These are phyloP conservation scores for Penicillium crystallinum DNA, from an alignment of 495 filamentous ascomycete species.

Conservation along the genomic window DNA sequence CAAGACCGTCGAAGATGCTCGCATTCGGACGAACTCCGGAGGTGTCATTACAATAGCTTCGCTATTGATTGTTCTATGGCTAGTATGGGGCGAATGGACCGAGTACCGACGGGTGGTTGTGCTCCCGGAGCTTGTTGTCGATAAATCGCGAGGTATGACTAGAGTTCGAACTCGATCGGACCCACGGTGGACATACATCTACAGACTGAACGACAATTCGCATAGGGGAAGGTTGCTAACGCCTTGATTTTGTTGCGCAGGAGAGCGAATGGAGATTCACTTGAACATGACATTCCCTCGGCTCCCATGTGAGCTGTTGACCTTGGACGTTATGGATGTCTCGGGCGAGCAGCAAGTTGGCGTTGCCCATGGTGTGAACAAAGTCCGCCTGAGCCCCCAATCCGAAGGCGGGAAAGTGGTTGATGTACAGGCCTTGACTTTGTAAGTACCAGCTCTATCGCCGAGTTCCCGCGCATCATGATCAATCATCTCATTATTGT, in stretches of 20 bases:
- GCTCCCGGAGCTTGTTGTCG: conserved; percentile 87
- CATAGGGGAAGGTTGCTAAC: not conserved
- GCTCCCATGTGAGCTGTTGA: conserved; percentile 90
- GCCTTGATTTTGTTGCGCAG: conserved; percentile 35
- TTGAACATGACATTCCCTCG: conserved; percentile 95
- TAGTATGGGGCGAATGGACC: conserved; percentile 92
- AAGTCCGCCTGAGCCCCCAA: conserved; percentile 69
- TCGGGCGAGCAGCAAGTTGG: conserved; percentile 93
- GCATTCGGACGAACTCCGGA: conserved; percentile 93
- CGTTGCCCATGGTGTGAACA: conserved; percentile 84
- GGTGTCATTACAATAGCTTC: conserved; percentile 91
- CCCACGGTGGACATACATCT: not conserved
- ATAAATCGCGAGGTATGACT: conserved; percentile 81
- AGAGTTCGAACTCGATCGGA: conserved; percentile 1
- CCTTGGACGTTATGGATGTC: conserved; percentile 98
- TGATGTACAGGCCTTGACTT: conserved; percentile 63
- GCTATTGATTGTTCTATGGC: conserved; percentile 76
- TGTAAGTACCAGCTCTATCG: conserved; percentile 48
- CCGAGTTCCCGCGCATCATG: not conserved
- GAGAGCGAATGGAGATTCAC: conserved; percentile 97
- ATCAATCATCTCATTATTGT: not conserved
- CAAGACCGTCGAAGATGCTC: conserved; percentile 97
- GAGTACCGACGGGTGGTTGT: conserved; percentile 87
- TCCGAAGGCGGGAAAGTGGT: conserved; percentile 76
- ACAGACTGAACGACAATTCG: not conserved